Conservation (phyloP, 2,329 filamentous ascomycete species). For the Botryotinia globosa region DNA sequence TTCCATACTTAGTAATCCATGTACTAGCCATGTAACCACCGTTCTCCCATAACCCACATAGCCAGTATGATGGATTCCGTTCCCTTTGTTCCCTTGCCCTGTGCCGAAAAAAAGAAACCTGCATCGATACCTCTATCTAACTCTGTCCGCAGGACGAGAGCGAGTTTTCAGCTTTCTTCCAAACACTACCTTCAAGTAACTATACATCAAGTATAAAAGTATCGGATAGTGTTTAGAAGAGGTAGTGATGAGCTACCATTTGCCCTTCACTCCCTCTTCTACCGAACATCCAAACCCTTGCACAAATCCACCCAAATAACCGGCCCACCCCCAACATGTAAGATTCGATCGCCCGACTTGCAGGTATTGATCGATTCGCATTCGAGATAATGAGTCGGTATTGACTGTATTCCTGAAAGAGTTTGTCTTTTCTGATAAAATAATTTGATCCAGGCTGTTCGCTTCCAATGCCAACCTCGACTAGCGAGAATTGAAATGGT, state of each 20-base stretch:
- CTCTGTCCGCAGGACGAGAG: slow-evolving; percentile 9
- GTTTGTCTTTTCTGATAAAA: not conserved
- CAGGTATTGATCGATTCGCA: slow-evolving; percentile 11
- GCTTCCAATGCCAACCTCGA: slow-evolving; percentile 8
- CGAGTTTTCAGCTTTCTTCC: not conserved
- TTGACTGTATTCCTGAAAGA: not conserved
- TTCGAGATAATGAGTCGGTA: slow-evolving; percentile 2
- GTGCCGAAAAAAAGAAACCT: slow-evolving; percentile 3
- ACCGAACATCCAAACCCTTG: not conserved
- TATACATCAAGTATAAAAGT: not conserved
- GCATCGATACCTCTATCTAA: not conserved
- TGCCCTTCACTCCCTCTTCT: slow-evolving; percentile 17
- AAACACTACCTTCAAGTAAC: not conserved
- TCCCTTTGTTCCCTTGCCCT: not conserved
- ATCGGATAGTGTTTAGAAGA: slow-evolving; percentile 24
- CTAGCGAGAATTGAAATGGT: slow-evolving; percentile 28
- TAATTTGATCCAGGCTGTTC: slow-evolving; percentile 8
- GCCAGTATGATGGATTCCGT: slow-evolving; percentile 9
- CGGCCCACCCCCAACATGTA: not conserved
- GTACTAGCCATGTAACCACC: slow-evolving; percentile 10
- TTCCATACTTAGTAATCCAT: slow-evolving; percentile 1
- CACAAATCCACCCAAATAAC: not conserved
- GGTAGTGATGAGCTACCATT: slow-evolving; percentile 37
- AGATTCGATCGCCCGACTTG: slow-evolving; percentile 7
- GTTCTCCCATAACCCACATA: not conserved